Evolutionary conservation across 2,329 filamentous ascomycete species (phyloP).

Genomic region (Aureobasidium sp.): DNA sequence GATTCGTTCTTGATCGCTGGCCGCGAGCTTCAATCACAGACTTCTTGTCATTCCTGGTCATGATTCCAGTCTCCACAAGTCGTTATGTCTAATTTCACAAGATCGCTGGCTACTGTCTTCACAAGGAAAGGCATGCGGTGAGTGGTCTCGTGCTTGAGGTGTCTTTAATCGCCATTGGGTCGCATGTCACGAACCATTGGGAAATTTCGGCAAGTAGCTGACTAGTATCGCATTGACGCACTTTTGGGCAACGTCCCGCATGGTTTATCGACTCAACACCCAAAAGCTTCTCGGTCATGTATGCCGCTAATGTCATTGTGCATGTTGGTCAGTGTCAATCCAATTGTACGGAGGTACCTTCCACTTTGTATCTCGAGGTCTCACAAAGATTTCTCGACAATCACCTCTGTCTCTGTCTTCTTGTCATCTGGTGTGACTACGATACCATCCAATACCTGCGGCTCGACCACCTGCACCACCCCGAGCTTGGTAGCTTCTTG

Average conservation of each 20-base stretch:
- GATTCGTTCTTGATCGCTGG: neutral
- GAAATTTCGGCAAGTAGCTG: conserved; percentile 7
- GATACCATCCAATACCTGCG: neutral
- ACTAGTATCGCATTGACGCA: conserved; percentile 8
- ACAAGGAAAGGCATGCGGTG: neutral
- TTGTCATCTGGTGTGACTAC: neutral
- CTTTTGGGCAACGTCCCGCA: conserved; percentile 3
- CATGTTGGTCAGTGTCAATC: neutral
- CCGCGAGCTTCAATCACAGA: neutral
- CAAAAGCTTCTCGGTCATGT: neutral
- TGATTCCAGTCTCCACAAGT: neutral
- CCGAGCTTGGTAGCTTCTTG: conserved; percentile 37
- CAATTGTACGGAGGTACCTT: neutral
- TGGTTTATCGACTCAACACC: conserved; percentile 4
- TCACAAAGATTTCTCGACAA: neutral
- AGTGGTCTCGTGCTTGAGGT: neutral
- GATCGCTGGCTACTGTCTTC: neutral
- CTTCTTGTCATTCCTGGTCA: neutral
- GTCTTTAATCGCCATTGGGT: neutral
- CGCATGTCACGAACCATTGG: neutral
- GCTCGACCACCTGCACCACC: conserved; percentile 27
- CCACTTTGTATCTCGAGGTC: neutral
- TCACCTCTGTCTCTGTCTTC: neutral
- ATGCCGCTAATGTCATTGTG: neutral
- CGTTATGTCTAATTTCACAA: neutral